Percentiles rank a stretch among this genome's conserved stretches.
Conservation (phyloP, 768 basidiomycete genomes). For the Russula foetens region DNA sequence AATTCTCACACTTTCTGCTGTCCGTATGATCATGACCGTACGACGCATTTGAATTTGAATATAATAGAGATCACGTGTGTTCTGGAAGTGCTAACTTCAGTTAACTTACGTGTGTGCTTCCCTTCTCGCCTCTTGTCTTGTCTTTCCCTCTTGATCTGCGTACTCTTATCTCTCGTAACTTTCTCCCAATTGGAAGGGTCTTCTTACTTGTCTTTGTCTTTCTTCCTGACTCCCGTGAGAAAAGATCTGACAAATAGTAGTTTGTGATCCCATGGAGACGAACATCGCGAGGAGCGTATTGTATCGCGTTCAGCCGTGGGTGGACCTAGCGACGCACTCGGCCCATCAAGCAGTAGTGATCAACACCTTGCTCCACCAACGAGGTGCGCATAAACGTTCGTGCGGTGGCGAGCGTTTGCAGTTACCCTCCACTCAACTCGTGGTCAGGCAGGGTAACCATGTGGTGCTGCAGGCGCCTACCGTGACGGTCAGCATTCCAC, state of each 20-base stretch:
- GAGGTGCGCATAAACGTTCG: constrained; percentile 67
- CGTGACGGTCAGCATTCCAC: no score
- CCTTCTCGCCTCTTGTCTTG: no score
- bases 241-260: constrained; percentile 40
- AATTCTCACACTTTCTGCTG: no score
- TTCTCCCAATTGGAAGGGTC: no score
- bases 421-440: constrained; percentile 59
- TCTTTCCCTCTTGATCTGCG: no score
- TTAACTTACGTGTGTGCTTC: no score
- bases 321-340: constrained; percentile 69
- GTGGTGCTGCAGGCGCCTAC: constrained; percentile 19
- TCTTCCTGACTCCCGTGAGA: constrained; percentile 58
- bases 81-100: no score
- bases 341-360: constrained; percentile 61
- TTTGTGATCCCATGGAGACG: background rate
- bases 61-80: no score
- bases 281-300: constrained; percentile 1
- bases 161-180: no score
- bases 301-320: constrained; percentile 65
- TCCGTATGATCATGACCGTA: no score
- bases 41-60: no score
- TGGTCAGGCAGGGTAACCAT: background rate
- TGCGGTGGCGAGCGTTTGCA: constrained; percentile 69
- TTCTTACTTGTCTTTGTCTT: constrained; percentile 84
- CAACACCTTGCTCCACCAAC: constrained; percentile 38